Base-by-base conservation (phyloP, 805 yeast genomes). In the Lipomyces sp. region DNA sequence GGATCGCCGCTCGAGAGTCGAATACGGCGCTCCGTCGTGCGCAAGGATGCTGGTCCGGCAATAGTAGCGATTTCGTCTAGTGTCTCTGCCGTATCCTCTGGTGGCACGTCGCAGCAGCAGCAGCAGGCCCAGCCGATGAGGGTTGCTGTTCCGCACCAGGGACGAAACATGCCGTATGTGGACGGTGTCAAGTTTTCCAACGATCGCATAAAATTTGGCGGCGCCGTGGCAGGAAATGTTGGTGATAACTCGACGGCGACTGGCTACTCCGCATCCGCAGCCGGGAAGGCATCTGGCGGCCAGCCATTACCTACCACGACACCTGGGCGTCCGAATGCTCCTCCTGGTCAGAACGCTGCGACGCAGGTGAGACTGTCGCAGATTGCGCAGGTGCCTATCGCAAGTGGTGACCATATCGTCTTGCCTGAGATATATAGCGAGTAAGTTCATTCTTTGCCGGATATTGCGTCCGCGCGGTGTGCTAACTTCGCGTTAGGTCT, bases 401-500 rank as follows among this genome's bases (percentile, higher is more conserved):
- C 37, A 21, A 51, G 41, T 16, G 62, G 62, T n/a, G 62, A 59
- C 32, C 58, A 60, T 35, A 52, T 60, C 31, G 63, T 48, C 16
- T 45, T 61, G 26, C 65, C 65, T 6, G 65, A 61, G 13, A 61
- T 61, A 13, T 70, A 66, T 21, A 68, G 69, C 49, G 59, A 64
- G 51, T 57, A 57, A 18, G 54, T 45, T 26, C 31, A 26, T 2
- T n/a, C 24, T 16, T 22, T 31, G n/a, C n/a, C n/a, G n/a, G n/a
- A n/a, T n/a, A n/a, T n/a, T n/a, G n/a, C n/a, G n/a, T n/a, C n/a
- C n/a, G n/a, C n/a, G n/a, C n/a, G n/a, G n/a, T n/a, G n/a, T n/a
- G n/a, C n/a, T n/a, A n/a, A n/a, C 18, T 14, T 13, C 8, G 34
- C 48, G 57, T 61, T 22, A 70, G 69, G 42, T 76, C 81, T 11